Evolutionary conservation across 2,329 filamentous ascomycete species (phyloP).

Genomic region (Chaetomiaceae sp.): DNA sequence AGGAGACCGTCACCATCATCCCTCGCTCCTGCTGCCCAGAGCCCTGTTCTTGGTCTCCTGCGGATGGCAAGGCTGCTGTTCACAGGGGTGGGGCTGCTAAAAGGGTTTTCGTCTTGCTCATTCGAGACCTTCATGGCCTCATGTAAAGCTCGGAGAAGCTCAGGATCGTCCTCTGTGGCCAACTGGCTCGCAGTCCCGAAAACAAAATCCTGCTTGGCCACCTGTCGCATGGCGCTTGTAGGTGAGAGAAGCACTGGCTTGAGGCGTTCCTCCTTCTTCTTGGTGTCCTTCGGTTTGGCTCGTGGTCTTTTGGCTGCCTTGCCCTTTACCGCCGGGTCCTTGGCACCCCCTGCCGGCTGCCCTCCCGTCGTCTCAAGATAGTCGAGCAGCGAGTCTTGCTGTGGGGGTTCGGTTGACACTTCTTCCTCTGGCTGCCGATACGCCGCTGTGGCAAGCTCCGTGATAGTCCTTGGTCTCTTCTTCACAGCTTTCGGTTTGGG

Average conservation of each 20-base stretch:
- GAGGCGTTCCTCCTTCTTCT: constrained; percentile 35
- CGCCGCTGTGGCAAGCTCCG: constrained; percentile 67
- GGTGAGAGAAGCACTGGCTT: constrained; percentile 62
- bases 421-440: constrained; percentile 46
- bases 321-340: constrained; percentile 29
- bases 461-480: constrained; percentile 73
- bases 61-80: constrained; percentile 21
- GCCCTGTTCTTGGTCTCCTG: constrained; percentile 30
- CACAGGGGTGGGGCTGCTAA: constrained; percentile 28
- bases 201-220: constrained; percentile 67
- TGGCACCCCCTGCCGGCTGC: constrained; percentile 29
- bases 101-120: constrained; percentile 35
- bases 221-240: constrained; percentile 58
- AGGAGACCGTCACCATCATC: constrained; percentile 61
- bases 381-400: constrained; percentile 39
- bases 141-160: constrained; percentile 58
- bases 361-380: constrained; percentile 40
- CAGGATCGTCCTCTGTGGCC: constrained; percentile 65
- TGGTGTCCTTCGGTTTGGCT: constrained; percentile 28
- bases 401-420: constrained; percentile 24
- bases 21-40: constrained; percentile 70
- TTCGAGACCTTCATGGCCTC: constrained; percentile 58
- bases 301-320: constrained; percentile 38
- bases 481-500: constrained; percentile 51
- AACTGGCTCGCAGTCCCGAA: constrained; percentile 87